A percentile compares a stretch with the other conserved stretches of the same genome.
Conservation (phyloP, 2,329 filamentous ascomycete species). For the Capronia epimyces region DNA sequence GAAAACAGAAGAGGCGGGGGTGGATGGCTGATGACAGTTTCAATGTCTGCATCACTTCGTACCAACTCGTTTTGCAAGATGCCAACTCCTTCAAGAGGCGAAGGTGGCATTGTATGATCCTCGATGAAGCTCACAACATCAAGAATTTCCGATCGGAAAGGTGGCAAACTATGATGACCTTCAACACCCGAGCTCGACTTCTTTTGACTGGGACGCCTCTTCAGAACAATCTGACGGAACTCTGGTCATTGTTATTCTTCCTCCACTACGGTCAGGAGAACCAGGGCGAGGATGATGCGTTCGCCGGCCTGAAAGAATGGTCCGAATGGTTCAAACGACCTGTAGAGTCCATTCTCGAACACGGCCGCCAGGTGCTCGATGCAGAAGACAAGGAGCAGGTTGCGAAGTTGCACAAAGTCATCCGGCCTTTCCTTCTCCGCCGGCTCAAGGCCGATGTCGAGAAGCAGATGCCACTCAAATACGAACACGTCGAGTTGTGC, state of each 20-base stretch:
- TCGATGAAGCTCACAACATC: slow-evolving; percentile 98
- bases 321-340: slow-evolving; percentile 94
- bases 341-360: slow-evolving; percentile 92
- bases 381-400: slow-evolving; percentile 90
- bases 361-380: slow-evolving; percentile 87
- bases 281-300: slow-evolving; percentile 76
- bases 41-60: slow-evolving; percentile 97
- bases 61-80: slow-evolving; percentile 91
- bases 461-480: slow-evolving; percentile 98
- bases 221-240: slow-evolving; percentile 92
- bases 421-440: slow-evolving; percentile 84
- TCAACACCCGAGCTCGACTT: slow-evolving; percentile 82
- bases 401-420: slow-evolving; percentile 84
- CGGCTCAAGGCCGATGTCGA: slow-evolving; percentile 94
- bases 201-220: slow-evolving; percentile 89
- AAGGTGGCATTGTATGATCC: slow-evolving; percentile 94
- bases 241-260: slow-evolving; percentile 97
- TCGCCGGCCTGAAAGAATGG: slow-evolving; percentile 92
- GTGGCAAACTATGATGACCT: slow-evolving; percentile 91
- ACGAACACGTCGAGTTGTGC: slow-evolving; percentile 94
- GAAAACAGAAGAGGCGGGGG: slow-evolving; percentile 80
- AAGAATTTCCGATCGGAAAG: slow-evolving; percentile 98
- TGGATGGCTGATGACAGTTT: slow-evolving; percentile 92
- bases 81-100: slow-evolving; percentile 88
- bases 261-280: slow-evolving; percentile 76